Evolutionary conservation across 2,329 filamentous ascomycete genomes (phyloP).

Genomic region (Ceratocystis eucalypticola): DNA sequence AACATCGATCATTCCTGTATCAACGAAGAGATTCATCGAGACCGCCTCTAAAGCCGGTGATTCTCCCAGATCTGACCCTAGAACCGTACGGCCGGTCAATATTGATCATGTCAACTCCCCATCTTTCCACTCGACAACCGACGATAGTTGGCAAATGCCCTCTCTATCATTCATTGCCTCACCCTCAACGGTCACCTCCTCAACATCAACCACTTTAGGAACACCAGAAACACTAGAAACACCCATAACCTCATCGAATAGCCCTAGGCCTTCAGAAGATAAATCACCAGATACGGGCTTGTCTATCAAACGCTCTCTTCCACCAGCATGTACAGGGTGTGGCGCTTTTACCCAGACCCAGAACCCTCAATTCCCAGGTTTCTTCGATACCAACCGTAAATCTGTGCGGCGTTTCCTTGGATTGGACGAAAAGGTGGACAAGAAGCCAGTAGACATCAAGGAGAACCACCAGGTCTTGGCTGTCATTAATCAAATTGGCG

Average conservation of each 20-base stretch:
- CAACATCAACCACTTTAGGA: neutral
- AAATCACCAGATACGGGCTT: neutral
- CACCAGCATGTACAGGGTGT: constrained; percentile 49
- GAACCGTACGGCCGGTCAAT: neutral
- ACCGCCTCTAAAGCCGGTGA: neutral
- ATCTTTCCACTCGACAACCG: neutral
- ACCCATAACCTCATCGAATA: neutral
- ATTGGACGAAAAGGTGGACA: constrained; percentile 29
- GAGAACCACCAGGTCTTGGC: constrained; percentile 23
- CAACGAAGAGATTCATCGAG: neutral
- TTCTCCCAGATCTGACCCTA: neutral
- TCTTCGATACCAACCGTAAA: constrained; percentile 40
- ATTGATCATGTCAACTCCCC: neutral
- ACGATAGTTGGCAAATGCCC: neutral
- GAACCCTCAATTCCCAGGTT: constrained; percentile 39
- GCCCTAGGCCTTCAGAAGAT: neutral
- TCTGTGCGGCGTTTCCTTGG: constrained; percentile 37
- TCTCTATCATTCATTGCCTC: neutral
- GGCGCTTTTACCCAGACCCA: constrained; percentile 49
- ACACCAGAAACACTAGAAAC: neutral
- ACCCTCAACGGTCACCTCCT: neutral
- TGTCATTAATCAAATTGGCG: constrained; percentile 26
- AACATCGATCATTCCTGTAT: neutral
- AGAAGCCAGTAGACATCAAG: constrained; percentile 35
- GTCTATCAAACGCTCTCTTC: constrained; percentile 28